Evolutionary conservation across 1,139 yeast genomes (phyloP).

Genomic region (Casaregolazyma suthepensis): DNA sequence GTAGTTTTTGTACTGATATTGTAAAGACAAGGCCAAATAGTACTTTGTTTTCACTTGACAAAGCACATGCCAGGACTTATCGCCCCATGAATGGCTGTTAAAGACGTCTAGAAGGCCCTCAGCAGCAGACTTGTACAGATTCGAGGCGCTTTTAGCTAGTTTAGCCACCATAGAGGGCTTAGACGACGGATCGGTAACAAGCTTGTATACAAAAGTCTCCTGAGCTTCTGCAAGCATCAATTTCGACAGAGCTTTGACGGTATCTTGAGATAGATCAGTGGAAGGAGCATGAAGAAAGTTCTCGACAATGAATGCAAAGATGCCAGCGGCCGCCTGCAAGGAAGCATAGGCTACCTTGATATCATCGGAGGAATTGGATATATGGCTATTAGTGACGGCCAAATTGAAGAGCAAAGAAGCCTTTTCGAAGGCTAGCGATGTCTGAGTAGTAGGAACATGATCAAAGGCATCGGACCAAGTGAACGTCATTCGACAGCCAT

Average conservation of each 20-base stretch:
- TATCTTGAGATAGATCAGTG: slow-evolving; percentile 63
- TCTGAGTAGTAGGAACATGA: slow-evolving; percentile 50
- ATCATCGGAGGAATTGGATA: slow-evolving; percentile 44
- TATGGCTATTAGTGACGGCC: slow-evolving; percentile 50
- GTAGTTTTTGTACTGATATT: slow-evolving; percentile 47
- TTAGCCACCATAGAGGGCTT: slow-evolving; percentile 63
- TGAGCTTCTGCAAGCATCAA: slow-evolving; percentile 84
- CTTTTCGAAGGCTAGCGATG: slow-evolving; percentile 79
- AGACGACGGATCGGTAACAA: slow-evolving; percentile 40
- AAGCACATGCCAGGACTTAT: slow-evolving; percentile 43
- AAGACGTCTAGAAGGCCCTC: slow-evolving; percentile 40
- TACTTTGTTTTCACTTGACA: slow-evolving; percentile 41
- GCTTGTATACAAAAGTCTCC: slow-evolving; percentile 67
- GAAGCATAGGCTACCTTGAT: slow-evolving; percentile 54
- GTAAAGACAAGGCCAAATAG: slow-evolving; percentile 44
- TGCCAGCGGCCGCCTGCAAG: slow-evolving; percentile 76
- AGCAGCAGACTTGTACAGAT: slow-evolving; percentile 49
- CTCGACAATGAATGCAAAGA: slow-evolving; percentile 64
- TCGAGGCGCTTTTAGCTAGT: slow-evolving; percentile 58
- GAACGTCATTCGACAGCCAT: slow-evolving; percentile 56
- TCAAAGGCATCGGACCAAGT: slow-evolving; percentile 75
- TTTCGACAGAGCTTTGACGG: slow-evolving; percentile 57
- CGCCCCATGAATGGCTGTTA: slow-evolving; percentile 48
- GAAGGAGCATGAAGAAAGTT: slow-evolving; percentile 90
- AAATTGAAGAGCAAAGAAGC: slow-evolving; percentile 76